Evolutionary conservation across 768 basidiomycete species (phyloP), one percentile per base, ranked within the genome.

Genomic region (Hypholoma fasciculare): DNA sequence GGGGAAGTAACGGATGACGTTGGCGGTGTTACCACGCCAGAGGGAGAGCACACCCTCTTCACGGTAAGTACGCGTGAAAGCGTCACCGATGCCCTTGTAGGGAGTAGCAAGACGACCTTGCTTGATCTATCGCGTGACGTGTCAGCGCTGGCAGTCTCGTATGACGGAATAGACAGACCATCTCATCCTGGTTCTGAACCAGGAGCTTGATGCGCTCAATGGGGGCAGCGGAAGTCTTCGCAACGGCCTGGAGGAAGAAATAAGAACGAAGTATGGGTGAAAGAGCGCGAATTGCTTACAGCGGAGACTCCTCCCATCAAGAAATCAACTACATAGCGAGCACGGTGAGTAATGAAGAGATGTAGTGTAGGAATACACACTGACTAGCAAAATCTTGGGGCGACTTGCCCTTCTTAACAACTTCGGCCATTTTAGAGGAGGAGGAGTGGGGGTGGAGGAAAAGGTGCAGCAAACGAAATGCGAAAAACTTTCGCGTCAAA

Each of bases 1-100:
- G 52, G 97, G 97, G 94, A 99, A 99, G 91, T 99, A 99, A 75
- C 97, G 96, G 82, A 99, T 97, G 79, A 99, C 97, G 81, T 99
- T 99, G 86, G 97, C 96, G 58, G 96, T 98, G 88, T 99, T 99
- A 77, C 97, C 97, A 81, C 97, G 83, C 97, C 97, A 98, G 71
- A 99, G 82, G 19, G 97, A 91, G 62, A 94, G 82, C 53, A 97
- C 79, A 75, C 97, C 97, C 83, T 99, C 97, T 14, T 98, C 96
- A 65, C 76, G 78, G 85, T 96, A 96, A 58, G 96, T 98, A 65
- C 97, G 92, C 61, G 65, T 40, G 73, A 97, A 97, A 67, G 96
- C 97, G 79, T 98, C 97, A 58, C 71, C 76, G 66, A 99, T 82
- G 72, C 97, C 97, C 85, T 96, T 96, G 89, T 99, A 98, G 37